Percentiles rank a stretch among this genome's conserved stretches.
These are phyloP conservation scores for Pestalotiopsis sp. DNA, from an alignment of 2,329 filamentous ascomycete species.

Conservation along the genomic window DNA sequence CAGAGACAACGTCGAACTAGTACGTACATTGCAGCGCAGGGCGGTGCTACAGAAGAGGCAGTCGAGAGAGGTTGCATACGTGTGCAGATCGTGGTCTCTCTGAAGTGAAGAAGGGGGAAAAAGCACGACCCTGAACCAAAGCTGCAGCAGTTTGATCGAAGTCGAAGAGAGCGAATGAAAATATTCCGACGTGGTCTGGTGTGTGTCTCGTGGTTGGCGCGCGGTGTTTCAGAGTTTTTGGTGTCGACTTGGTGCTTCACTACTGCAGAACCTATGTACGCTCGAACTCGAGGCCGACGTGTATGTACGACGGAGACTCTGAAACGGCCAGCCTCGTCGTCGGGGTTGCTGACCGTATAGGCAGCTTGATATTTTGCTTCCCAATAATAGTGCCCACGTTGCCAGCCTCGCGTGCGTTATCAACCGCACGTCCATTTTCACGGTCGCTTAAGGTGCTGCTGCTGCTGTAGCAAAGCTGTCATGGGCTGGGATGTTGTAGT, in stretches of 20 bases:
- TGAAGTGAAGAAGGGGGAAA: neutral
- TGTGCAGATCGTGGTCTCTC: neutral
- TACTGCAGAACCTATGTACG: conserved; percentile 3
- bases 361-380: neutral
- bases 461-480: neutral
- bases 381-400: conserved; percentile 11
- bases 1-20: neutral
- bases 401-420: conserved; percentile 4
- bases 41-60: neutral
- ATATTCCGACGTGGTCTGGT: conserved; percentile 1
- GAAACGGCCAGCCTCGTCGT: conserved; percentile 9
- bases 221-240: conserved; percentile 7
- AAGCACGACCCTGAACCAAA: neutral
- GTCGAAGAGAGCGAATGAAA: conserved; percentile 6
- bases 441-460: neutral
- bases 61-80: neutral
- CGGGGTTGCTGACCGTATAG: conserved; percentile 1
- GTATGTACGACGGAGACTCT: neutral
- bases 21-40: neutral
- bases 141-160: neutral
- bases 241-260: neutral
- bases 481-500: neutral
- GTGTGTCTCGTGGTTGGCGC: conserved; percentile 6
- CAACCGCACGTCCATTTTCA: neutral
- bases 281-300: neutral